Evolutionary conservation across 768 basidiomycete species (phyloP).

Genomic region (Pulveroboletus ravenelii): DNA sequence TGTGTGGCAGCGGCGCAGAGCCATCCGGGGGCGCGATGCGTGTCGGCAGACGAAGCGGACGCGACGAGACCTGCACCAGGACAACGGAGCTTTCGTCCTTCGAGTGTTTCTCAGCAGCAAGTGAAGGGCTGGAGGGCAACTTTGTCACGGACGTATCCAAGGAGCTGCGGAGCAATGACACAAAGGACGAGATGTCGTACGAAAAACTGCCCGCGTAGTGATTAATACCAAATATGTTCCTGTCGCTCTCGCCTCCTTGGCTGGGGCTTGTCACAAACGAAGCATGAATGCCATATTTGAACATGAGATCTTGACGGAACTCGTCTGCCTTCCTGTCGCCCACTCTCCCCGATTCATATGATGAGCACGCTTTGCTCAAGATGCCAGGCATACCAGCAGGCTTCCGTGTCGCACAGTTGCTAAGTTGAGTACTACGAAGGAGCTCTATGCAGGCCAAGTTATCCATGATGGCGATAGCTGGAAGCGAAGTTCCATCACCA

Average conservation of each 20-base stretch:
- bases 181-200: slow-evolving; percentile 70
- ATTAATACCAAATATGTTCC: slow-evolving; percentile 74
- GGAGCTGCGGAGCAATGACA: slow-evolving; percentile 69
- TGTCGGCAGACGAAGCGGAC: slow-evolving; percentile 70
- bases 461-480: slow-evolving; percentile 68
- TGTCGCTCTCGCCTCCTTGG: slow-evolving; percentile 43
- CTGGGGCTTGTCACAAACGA: slow-evolving; percentile 63
- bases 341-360: slow-evolving; percentile 75
- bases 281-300: slow-evolving; percentile 67
- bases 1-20: slow-evolving; percentile 24
- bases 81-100: slow-evolving; percentile 78
- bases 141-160: slow-evolving; percentile 72
- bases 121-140: slow-evolving; percentile 78
- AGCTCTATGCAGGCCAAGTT: slow-evolving; percentile 82
- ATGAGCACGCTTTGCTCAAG: slow-evolving; percentile 67
- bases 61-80: slow-evolving; percentile 80
- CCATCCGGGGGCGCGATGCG: slow-evolving; percentile 40
- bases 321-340: slow-evolving; percentile 69
- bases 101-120: slow-evolving; percentile 74
- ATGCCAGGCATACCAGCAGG: slow-evolving; percentile 75
- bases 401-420: slow-evolving; percentile 63
- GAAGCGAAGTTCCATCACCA: slow-evolving; percentile 64
- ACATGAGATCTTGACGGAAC: slow-evolving; percentile 61
- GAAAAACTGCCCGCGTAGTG: slow-evolving; percentile 75
- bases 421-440: slow-evolving; percentile 65